Percentiles rank a stretch among this genome's conserved stretches.
phyloP scores from a whole-genome alignment of 2,329 filamentous ascomycete genomes.

The Aureobasidium sp. region DNA sequence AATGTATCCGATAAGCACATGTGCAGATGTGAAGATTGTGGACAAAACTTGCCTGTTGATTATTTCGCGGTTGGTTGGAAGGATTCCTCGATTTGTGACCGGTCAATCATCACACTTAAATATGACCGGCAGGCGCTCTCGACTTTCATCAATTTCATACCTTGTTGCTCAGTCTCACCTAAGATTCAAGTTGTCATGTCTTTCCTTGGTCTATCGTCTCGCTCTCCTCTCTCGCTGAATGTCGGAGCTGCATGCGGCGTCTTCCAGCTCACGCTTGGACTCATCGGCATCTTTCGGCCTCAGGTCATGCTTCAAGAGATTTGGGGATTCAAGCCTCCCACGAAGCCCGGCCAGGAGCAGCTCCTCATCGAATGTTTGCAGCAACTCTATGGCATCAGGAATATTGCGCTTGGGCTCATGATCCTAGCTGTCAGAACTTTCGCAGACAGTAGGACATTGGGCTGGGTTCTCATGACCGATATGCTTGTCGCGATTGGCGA shows the following conservation, averaged over 20 bases:
- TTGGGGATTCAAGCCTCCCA: neutral
- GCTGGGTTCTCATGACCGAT: neutral
- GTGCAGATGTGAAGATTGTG: neutral
- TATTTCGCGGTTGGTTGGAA: neutral
- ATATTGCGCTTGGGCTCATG: neutral
- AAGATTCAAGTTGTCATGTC: neutral
- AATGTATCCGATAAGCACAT: neutral
- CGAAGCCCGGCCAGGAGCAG: neutral
- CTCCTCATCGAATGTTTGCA: neutral
- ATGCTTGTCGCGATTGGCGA: neutral
- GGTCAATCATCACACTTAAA: neutral
- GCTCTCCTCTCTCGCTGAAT: neutral
- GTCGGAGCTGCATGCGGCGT: neutral
- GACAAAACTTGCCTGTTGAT: neutral
- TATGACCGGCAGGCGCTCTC: neutral
- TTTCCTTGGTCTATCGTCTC: neutral
- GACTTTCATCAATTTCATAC: neutral
- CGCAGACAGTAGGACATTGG: neutral
- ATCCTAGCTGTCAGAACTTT: neutral
- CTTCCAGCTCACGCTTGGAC: constrained; percentile 3
- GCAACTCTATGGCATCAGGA: constrained; percentile 1
- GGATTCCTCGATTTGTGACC: neutral
- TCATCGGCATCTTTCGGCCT: neutral
- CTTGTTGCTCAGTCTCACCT: neutral
- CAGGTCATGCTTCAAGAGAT: neutral